Evolutionary conservation across 371 early-diverging fungal genomes (phyloP), one percentile per base, ranked within the genome.

Genomic region (Cokeromyces recurvatus): DNA sequence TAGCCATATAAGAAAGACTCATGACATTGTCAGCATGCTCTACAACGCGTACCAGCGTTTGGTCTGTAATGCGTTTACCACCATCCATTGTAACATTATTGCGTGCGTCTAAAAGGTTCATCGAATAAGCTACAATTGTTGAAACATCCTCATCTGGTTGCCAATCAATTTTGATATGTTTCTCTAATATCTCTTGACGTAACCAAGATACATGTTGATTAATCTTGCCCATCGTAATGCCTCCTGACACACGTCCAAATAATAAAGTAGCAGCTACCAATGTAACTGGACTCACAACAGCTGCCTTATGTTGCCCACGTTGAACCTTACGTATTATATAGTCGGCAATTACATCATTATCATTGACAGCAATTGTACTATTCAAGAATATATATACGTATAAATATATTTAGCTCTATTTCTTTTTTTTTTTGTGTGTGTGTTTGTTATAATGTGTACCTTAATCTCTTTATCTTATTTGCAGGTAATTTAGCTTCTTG

Each of bases 1-100:
- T 71, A 32, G 76, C 71, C 57, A 63, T 71, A 31, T 69, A 75
- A 6, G 72, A 71, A 9, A 75, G 53, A 35, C 65, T 62, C 68
- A 75, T 69, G 11, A 75, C 65, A 44, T 75, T 75, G 32, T 75
- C 76, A 2, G 76, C 71, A 44, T 75, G 76, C 8, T 75, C 76
- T 2, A 69, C 59, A 2, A 69, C 65, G 7, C 76, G 58, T 8
- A 75, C 55, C 16, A 55, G 55, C 0, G 72, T 67, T 31, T 66
- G 55, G 12, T 71, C 76, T 2, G 57, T 67, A 0, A 66, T 37
- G 5, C 67, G 59, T 46, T 67, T 71, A 5, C 57, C 66, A 5
- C 57, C 66, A n/a, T 71, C 72, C 46, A 69, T 61, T 5, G 53
- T 57, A 3, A 75, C 48, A 50, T 75, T 68, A 14, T 53, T 51